Conservation (phyloP, 2,329 filamentous ascomycete genomes). For the Talaromyces sp. region DNA sequence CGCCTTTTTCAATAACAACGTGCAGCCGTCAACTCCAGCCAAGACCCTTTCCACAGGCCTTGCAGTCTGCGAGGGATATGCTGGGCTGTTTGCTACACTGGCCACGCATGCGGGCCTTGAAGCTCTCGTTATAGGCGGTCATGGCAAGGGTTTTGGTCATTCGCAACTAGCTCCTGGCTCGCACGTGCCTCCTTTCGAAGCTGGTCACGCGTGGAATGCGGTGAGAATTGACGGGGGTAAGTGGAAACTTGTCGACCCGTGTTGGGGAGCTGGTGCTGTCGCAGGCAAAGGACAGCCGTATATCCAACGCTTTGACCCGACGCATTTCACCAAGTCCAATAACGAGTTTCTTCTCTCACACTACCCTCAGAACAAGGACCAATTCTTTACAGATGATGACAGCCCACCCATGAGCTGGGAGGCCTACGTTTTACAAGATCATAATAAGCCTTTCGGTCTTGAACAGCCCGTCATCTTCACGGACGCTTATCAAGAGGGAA, state of each 20-base stretch:
- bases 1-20: conserved; percentile 69
- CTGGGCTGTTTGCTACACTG: conserved; percentile 73
- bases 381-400: conserved; percentile 75
- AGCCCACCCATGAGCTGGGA: conserved; percentile 65
- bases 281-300: conserved; percentile 55
- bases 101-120: conserved; percentile 76
- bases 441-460: conserved; percentile 43
- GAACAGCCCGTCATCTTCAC: conserved; percentile 48
- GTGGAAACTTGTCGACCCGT: conserved; percentile 89
- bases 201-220: conserved; percentile 87
- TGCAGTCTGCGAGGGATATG: conserved; percentile 90
- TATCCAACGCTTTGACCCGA: conserved; percentile 63
- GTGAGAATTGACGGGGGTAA: conserved; percentile 79
- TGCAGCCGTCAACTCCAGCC: conserved; percentile 65
- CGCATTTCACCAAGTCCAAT: conserved; percentile 61
- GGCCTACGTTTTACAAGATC: conserved; percentile 69
- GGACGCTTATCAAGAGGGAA: conserved; percentile 45
- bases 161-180: conserved; percentile 59
- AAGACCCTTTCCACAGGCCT: conserved; percentile 71
- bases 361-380: conserved; percentile 64
- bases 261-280: conserved; percentile 84
- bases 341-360: conserved; percentile 77
- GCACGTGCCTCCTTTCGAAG: conserved; percentile 59
- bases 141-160: conserved; percentile 84
- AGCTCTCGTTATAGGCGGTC: conserved; percentile 67